Evolutionary conservation across 1,284 basidiomycete genomes (phyloP).

Genomic region (Leccinum insolens): DNA sequence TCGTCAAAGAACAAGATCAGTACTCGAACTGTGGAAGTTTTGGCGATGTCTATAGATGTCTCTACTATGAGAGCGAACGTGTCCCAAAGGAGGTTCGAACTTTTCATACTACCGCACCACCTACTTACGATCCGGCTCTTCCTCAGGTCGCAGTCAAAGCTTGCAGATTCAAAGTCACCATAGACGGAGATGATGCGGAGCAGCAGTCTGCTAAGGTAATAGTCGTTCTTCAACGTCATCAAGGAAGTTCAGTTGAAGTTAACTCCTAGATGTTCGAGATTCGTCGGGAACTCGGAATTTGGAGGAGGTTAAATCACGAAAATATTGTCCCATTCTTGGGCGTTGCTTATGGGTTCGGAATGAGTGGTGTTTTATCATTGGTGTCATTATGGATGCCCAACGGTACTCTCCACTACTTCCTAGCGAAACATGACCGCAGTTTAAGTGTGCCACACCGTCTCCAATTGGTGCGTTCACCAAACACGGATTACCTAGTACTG

Average conservation of each 20-base stretch:
- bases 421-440: background rate
- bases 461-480: background rate
- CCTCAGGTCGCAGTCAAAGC: background rate
- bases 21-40: constrained; percentile 3
- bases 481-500: background rate
- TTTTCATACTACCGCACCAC: background rate
- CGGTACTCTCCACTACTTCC: background rate
- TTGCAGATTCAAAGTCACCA: background rate
- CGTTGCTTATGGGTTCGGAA: background rate
- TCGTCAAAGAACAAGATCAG: constrained; percentile 3
- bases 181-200: background rate
- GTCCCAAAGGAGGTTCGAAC: background rate
- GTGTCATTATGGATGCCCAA: constrained; percentile 2
- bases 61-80: background rate
- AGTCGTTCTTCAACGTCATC: background rate
- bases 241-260: background rate
- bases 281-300: background rate
- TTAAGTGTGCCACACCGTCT: background rate
- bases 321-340: background rate
- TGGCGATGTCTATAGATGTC: constrained; percentile 17
- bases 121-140: background rate
- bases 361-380: background rate
- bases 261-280: background rate
- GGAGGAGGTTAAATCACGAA: background rate
- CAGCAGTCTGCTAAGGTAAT: background rate